Base-by-base conservation (phyloP, 2,329 filamentous ascomycete genomes). In the Cryphonectria parasitica region DNA sequence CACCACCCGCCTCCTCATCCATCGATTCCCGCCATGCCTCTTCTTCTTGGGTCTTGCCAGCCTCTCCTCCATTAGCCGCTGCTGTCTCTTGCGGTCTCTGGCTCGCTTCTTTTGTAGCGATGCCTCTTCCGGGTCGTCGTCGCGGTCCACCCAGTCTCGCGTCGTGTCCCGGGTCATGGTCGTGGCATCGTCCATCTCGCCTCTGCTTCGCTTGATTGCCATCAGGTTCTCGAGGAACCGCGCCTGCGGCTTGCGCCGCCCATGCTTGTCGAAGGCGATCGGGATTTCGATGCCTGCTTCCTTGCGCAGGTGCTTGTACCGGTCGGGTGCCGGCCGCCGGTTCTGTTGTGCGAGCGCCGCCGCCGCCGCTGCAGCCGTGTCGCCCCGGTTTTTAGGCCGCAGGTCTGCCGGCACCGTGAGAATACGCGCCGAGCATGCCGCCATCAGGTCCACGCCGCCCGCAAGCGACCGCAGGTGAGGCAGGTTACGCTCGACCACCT, bases 351-450 rank as follows among this genome's bases (percentile, higher is more conserved):
- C 75, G 73, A 17, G 77, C 7, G 74, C 75, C 36, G 60, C 49
- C 11, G 60, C 19, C 31, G 68, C 22, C 15, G 45, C 31, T 10
- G 45, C 31, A 6, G 28, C n/a, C 8, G 19, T 31, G 8, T 68
- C 66, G 58, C 22, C 7, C 15, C 79, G 76, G 3, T 79, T 73
- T 52, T 82, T 85, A 28, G 85, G 83, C 63, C 85, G 84, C 19
- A 94, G 79, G 52, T 87, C 84, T 71, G 89, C 88, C 73, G 91
- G 89, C 43, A 84, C 87, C 17, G 92, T 92, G 62, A 91, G 83
- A 71, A 97, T 87, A 70, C 92, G 90, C 13, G 90, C 87, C 66
- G 89, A 88, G 72, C 90, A 91, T 49, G 90, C 88, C n/a, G 88
- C 91, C 3, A 97, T 82, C 5, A 97, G 83, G 77, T 95, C 91